phyloP scores from a whole-genome alignment of 2,329 filamentous ascomycete species.

The Sporothrix dimorphospora region DNA sequence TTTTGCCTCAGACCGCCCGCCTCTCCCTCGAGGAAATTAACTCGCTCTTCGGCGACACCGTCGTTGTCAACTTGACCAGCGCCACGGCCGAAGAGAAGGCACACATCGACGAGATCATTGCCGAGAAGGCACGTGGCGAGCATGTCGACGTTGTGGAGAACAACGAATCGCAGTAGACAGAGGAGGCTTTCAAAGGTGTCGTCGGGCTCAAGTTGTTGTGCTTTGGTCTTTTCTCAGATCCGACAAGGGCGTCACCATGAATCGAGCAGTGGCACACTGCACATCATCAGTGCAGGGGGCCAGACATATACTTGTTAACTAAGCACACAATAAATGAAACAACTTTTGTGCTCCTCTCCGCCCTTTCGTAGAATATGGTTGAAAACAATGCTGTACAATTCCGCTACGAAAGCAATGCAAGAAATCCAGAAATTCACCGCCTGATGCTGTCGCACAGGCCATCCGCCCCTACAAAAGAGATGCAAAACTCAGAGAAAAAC shows the following conservation, averaged over 20 bases:
- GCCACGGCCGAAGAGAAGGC: slow-evolving; percentile 37
- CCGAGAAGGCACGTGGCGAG: slow-evolving; percentile 22
- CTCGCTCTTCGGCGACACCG: slow-evolving; percentile 51
- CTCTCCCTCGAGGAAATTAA: slow-evolving; percentile 55
- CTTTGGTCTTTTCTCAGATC: too few relatives aligned
- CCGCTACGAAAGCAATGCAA: background rate
- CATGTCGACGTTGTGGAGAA: background rate
- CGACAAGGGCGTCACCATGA: too few relatives aligned
- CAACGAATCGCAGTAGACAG: background rate
- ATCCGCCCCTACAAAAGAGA: background rate
- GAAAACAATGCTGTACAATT: background rate
- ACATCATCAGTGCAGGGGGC: too few relatives aligned
- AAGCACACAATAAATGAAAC: background rate
- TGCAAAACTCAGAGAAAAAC: background rate
- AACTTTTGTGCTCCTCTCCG: too few relatives aligned
- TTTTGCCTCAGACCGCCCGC: slow-evolving; percentile 43
- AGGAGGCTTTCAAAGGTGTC: background rate
- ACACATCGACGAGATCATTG: slow-evolving; percentile 39
- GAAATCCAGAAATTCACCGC: background rate
- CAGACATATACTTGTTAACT: background rate
- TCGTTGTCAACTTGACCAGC: slow-evolving; percentile 27
- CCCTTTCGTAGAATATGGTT: background rate
- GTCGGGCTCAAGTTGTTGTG: background rate
- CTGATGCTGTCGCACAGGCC: background rate
- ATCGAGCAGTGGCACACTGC: too few relatives aligned